phyloP scores from a whole-genome alignment of 2,329 filamentous ascomycete genomes.

The Talaromyces sp. region DNA sequence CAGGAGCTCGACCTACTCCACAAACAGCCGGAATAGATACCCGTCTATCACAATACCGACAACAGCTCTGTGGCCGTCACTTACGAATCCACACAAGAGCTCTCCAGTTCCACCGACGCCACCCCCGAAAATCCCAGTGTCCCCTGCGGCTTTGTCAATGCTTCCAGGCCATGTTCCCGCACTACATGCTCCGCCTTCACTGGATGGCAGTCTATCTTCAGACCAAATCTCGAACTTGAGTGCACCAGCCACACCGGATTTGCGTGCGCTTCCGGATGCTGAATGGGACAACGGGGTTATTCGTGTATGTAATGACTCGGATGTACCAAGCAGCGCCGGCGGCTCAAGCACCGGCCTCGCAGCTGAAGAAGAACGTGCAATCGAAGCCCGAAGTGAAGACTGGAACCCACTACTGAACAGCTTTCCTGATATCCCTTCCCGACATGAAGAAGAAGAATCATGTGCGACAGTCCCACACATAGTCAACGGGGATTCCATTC shows the following conservation, averaged over 20 bases:
- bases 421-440: slow-evolving; percentile 34
- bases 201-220: slow-evolving; percentile 82
- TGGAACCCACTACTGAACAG: slow-evolving; percentile 52
- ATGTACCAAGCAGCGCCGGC: slow-evolving; percentile 21
- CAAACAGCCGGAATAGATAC: slow-evolving; percentile 43
- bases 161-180: slow-evolving; percentile 67
- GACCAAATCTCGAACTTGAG: slow-evolving; percentile 81
- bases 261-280: slow-evolving; percentile 51
- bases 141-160: slow-evolving; percentile 66
- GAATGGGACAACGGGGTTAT: slow-evolving; percentile 52
- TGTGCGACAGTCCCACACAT: slow-evolving; percentile 16
- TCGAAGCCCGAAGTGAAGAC: slow-evolving; percentile 40
- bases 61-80: slow-evolving; percentile 49
- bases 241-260: slow-evolving; percentile 75
- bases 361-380: slow-evolving; percentile 31
- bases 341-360: slow-evolving; percentile 18
- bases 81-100: slow-evolving; percentile 48
- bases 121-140: slow-evolving; percentile 60
- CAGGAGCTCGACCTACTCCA: slow-evolving; percentile 29
- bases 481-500: slow-evolving; percentile 14
- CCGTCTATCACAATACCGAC: slow-evolving; percentile 56
- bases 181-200: slow-evolving; percentile 74
- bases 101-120: slow-evolving; percentile 44
- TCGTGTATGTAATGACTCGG: slow-evolving; percentile 28
- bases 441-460: slow-evolving; percentile 15